Conservation (phyloP, 345 rosid genomes). For the Luvunga scandens region DNA sequence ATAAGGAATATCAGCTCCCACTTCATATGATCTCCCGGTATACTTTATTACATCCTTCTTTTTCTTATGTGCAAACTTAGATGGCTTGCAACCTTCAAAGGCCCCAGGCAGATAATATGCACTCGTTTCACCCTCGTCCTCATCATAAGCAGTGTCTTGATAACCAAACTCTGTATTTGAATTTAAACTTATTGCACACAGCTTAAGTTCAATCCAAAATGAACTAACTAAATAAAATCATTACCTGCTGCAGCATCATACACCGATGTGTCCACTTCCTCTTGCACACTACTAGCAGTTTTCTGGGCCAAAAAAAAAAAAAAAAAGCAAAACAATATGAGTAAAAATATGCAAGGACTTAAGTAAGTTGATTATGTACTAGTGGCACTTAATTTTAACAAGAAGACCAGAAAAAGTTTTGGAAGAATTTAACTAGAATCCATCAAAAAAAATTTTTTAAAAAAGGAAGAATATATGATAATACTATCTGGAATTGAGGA, state of each 20-base stretch:
- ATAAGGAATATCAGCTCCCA: conserved; percentile 57
- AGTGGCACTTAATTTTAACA: not conserved
- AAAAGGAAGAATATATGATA: not conserved
- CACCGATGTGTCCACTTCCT: conserved; percentile 78
- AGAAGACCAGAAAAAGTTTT: not conserved
- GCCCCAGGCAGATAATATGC: conserved; percentile 62
- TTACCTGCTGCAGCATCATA: conserved; percentile 76
- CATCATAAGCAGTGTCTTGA: conserved; percentile 55
- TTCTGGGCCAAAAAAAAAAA: conserved; percentile 38
- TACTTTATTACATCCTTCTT: conserved; percentile 51
- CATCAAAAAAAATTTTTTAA: not conserved
- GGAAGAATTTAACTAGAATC: not conserved
- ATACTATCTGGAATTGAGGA: not conserved
- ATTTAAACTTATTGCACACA: conserved; percentile 24
- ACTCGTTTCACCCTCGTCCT: conserved; percentile 89
- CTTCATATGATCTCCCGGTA: conserved; percentile 56
- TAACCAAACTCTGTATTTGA: conserved; percentile 59
- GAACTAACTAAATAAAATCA: not conserved
- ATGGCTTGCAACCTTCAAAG: conserved; percentile 56
- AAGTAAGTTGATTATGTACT: not conserved
- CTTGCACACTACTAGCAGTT: conserved; percentile 73
- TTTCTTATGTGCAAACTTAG: conserved; percentile 59
- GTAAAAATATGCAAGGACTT: not conserved
- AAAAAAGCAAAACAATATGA: conserved; percentile 1
- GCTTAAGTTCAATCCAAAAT: conserved; percentile 17